A percentile compares a stretch with the other conserved stretches of the same genome.
These are phyloP conservation scores for Polyporus arcularius DNA, from an alignment of 768 basidiomycete species.

Conservation along the genomic window DNA sequence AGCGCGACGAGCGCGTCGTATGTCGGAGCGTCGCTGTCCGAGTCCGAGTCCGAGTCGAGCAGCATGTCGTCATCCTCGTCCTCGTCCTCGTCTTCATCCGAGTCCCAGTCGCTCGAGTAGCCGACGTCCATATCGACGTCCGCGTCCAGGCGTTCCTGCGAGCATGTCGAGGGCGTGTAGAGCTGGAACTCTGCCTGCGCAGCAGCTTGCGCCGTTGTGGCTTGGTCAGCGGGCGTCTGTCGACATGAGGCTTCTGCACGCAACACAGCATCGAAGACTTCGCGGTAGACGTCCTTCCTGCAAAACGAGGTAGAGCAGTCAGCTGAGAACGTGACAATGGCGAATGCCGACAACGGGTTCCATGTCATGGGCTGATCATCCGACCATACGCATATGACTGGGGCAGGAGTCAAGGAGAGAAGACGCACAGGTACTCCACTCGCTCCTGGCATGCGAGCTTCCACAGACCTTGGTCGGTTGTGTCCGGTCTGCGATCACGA, in stretches of 20 bases:
- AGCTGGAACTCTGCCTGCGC: constrained; percentile 13
- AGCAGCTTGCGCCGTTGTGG: not conserved
- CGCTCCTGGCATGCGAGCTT: constrained; percentile 19
- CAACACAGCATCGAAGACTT: constrained; percentile 13
- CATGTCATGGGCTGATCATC: too few relatives aligned
- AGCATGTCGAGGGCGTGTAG: constrained; percentile 14
- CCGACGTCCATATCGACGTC: constrained; percentile 10
- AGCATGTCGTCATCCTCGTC: constrained; percentile 5
- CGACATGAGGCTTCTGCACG: constrained; percentile 7
- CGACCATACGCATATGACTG: not conserved
- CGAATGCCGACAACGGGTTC: not conserved
- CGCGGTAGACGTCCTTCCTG: constrained; percentile 9
- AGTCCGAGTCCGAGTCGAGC: constrained; percentile 4
- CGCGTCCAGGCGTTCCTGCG: not conserved
- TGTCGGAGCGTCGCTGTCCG: not conserved
- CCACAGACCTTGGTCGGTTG: constrained; percentile 10
- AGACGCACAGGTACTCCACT: constrained; percentile 17
- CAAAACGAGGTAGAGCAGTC: not conserved
- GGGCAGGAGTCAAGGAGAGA: not conserved
- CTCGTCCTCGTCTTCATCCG: constrained; percentile 14
- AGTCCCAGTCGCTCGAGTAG: constrained; percentile 4
- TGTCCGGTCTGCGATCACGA: not conserved
- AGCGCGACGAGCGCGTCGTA: constrained; percentile 12
- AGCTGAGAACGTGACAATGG: not conserved
- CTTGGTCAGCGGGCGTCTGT: not conserved